phyloP scores from a whole-genome alignment of 2,329 filamentous ascomycete genomes.

The Capronia americana region DNA sequence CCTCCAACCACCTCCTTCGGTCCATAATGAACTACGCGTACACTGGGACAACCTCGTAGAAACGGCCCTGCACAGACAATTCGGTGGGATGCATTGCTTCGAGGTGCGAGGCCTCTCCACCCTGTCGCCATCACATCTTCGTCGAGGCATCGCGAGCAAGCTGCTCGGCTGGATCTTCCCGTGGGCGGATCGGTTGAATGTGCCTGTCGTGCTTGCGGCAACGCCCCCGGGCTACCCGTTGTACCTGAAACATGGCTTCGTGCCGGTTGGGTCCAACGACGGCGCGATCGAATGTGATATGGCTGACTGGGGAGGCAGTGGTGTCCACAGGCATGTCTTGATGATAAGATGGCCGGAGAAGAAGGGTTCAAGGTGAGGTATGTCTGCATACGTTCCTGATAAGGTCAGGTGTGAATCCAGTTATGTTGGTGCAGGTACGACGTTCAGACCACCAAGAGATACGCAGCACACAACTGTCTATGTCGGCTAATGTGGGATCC shows the following conservation, averaged over 20 bases:
- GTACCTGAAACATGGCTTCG: conserved; percentile 26
- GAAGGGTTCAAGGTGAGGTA: too few species aligned
- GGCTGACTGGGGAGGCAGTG: conserved; percentile 24
- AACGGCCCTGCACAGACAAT: conserved; percentile 11
- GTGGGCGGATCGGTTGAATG: conserved; percentile 17
- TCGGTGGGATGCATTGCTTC: conserved; percentile 26
- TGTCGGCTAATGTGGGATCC: too few species aligned
- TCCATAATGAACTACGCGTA: conserved; percentile 16
- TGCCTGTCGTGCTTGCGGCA: conserved; percentile 26
- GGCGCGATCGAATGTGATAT: conserved; percentile 26
- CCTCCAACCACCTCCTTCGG: conserved; percentile 1
- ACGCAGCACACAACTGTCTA: too few species aligned
- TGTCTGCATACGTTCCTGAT: too few species aligned
- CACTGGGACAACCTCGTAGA: conserved; percentile 25
- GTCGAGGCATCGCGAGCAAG: conserved; percentile 26
- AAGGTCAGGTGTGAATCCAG: too few species aligned
- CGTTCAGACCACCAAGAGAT: too few species aligned
- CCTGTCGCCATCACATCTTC: conserved; percentile 21
- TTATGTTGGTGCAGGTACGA: too few species aligned
- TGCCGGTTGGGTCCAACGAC: conserved; percentile 15
- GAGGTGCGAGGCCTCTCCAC: conserved; percentile 22
- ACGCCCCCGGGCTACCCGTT: conserved; percentile 24
- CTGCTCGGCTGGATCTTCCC: conserved; percentile 24
- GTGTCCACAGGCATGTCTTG: conserved; percentile 26
- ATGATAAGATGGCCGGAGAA: conserved; percentile 21